phyloP scores from a whole-genome alignment of 2,329 filamentous ascomycete genomes.

The Basipetospora sp. region DNA sequence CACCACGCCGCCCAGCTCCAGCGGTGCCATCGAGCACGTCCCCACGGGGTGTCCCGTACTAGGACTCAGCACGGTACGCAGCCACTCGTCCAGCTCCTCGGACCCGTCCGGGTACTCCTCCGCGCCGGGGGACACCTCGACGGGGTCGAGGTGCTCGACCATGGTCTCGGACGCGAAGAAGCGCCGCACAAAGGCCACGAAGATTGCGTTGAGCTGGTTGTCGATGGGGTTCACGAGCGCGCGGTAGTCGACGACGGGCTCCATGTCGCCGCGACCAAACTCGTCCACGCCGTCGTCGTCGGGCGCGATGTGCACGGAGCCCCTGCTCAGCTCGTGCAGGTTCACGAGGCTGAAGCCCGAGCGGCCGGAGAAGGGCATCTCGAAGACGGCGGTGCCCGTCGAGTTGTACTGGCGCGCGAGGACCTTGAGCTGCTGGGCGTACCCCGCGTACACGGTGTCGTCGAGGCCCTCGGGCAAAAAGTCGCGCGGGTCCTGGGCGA shows the following conservation, averaged over 20 bases:
- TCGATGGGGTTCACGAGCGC: slow-evolving; percentile 34
- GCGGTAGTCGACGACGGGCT: slow-evolving; percentile 32
- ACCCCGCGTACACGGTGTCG: slow-evolving; percentile 10
- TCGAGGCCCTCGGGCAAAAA: slow-evolving; percentile 10
- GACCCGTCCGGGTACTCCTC: slow-evolving; percentile 15
- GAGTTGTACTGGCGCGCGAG: slow-evolving; percentile 8
- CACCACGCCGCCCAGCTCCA: slow-evolving; percentile 9
- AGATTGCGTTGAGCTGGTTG: slow-evolving; percentile 27
- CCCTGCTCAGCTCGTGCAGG: slow-evolving; percentile 32
- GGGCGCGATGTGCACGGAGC: slow-evolving; percentile 36
- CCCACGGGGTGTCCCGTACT: slow-evolving; percentile 8
- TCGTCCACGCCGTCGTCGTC: slow-evolving; percentile 16
- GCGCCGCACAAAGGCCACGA: slow-evolving; percentile 22
- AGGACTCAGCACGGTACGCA: slow-evolving; percentile 5
- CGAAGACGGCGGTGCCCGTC: slow-evolving; percentile 13
- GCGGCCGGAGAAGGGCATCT: slow-evolving; percentile 10
- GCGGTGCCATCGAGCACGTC: slow-evolving; percentile 7
- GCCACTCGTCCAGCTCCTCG: slow-evolving; percentile 11
- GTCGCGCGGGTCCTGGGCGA: slow-evolving; percentile 13
- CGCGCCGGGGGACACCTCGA: slow-evolving; percentile 21
- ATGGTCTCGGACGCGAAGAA: slow-evolving; percentile 18
- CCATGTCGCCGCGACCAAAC: slow-evolving; percentile 21
- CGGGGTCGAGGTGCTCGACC: slow-evolving; percentile 17
- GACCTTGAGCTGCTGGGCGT: slow-evolving; percentile 10
- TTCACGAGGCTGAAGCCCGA: slow-evolving; percentile 9